Evolutionary conservation across 2,329 filamentous ascomycete genomes (phyloP).

Genomic region (Helminthosporium solani): DNA sequence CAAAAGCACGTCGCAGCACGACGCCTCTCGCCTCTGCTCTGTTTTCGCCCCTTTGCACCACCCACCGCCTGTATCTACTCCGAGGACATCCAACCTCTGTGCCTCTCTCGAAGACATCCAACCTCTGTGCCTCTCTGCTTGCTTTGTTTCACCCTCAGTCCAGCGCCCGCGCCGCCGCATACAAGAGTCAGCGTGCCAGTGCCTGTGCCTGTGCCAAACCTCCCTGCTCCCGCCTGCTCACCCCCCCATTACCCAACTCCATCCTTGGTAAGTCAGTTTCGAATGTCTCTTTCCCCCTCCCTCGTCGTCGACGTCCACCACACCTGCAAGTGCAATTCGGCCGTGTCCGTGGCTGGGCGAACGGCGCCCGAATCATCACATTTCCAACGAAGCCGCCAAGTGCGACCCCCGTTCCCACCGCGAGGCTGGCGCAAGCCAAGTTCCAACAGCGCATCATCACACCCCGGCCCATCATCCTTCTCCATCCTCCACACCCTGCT

Average conservation of each 20-base stretch:
- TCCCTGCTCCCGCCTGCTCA: too few species aligned
- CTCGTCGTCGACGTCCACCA: neutral
- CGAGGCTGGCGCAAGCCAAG: conserved; percentile 1
- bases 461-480: neutral
- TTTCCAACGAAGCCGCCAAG: neutral
- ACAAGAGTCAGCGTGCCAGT: too few species aligned
- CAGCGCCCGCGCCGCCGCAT: too few species aligned
- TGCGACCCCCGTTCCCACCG: neutral
- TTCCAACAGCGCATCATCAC: neutral
- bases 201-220: too few species aligned
- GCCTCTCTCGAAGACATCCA: too few species aligned
- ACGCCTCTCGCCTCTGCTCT: conserved; percentile 14
- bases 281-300: too few species aligned
- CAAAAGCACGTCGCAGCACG: conserved; percentile 28
- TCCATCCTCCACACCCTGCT: conserved; percentile 1
- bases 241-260: too few species aligned
- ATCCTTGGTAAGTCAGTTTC: too few species aligned
- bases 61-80: too few species aligned
- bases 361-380: neutral
- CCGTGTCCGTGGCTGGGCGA: neutral
- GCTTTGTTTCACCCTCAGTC: too few species aligned
- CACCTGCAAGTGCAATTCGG: neutral
- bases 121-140: too few species aligned
- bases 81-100: too few species aligned
- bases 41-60: neutral